Evolutionary conservation across 2,329 filamentous ascomycete species (phyloP), one percentile per base, ranked within the genome.

Genomic region (Aspergillus alliaceus): DNA sequence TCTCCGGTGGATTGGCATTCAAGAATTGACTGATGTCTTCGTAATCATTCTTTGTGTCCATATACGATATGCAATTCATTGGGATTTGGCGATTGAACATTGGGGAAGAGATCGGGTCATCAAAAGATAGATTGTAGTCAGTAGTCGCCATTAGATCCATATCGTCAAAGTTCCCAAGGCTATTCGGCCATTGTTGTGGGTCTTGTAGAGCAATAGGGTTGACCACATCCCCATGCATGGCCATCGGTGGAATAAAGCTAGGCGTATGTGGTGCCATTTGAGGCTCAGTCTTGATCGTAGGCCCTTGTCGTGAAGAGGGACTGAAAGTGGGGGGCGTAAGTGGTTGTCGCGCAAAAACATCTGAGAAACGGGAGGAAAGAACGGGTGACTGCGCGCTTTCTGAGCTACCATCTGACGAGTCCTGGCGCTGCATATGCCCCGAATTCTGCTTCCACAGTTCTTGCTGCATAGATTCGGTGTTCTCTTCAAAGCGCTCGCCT

Each of bases 401-500:
- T 6, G 84, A 86, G 50, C 83, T 81, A 39, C 81, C 83, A 64
- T 84, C 84, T 54, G 82, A 76, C 1, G 84, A 86, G 46, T 78
- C 79, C 65, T 82, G 77, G 53, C 82, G 77, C 57, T 80, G 79
- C 69, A 80, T 81, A 55, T 75, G 79, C 20, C 78, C 77, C 29
- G 80, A 77, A n/a, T 81, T 82, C 40, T 79, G 75, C 27, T 79
- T 79, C 58, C 84, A 77, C 39, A 87, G 67, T 42, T 79, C 78
- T 54, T 82, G 78, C 66, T 86, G 84, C 70, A 87, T 76, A 27
- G 77, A 73, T 35, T 77, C 76, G 57, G 80, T 77, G 68, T 85
- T 81, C 56, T 87, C 85, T 66, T 87, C 84, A 63, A 87, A 87
- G 3, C 72, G 75, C 58, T 80, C 77, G 53, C 84, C 81, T 70